Evolutionary conservation across 352 stramenopile genomes (phyloP).

Genomic region (Phytophthora capsici): DNA sequence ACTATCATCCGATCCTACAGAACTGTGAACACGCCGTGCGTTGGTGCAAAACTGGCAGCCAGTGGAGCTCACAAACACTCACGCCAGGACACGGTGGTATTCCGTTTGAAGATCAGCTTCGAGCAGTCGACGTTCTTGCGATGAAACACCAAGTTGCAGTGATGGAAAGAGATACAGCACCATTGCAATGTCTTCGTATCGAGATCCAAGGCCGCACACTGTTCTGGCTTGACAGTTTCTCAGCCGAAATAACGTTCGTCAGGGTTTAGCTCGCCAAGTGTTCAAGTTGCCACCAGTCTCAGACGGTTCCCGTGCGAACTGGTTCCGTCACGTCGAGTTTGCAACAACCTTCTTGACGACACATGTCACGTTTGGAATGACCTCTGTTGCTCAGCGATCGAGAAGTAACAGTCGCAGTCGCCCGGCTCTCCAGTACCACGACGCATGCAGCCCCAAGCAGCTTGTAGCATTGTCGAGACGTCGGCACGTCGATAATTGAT

Average conservation of each 20-base stretch:
- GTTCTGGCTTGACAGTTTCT: slow-evolving; percentile 56
- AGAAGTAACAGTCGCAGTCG: slow-evolving; percentile 1
- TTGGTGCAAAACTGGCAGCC: slow-evolving; percentile 53
- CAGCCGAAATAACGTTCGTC: slow-evolving; percentile 55
- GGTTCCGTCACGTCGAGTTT: slow-evolving; percentile 10
- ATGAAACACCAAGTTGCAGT: slow-evolving; percentile 52
- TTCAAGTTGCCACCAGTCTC: slow-evolving; percentile 48
- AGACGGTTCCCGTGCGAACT: slow-evolving; percentile 37
- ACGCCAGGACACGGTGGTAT: slow-evolving; percentile 45
- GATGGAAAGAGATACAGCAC: slow-evolving; percentile 50
- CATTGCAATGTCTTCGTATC: slow-evolving; percentile 32
- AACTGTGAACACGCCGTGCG: slow-evolving; percentile 68
- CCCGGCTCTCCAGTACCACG: not conserved
- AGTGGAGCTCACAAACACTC: slow-evolving; percentile 61
- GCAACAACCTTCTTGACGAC: slow-evolving; percentile 11
- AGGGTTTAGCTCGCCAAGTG: slow-evolving; percentile 46
- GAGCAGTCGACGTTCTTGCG: slow-evolving; percentile 48
- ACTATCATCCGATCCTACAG: slow-evolving; percentile 71
- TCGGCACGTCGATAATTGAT: not conserved
- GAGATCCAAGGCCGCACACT: slow-evolving; percentile 29
- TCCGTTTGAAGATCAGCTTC: slow-evolving; percentile 55
- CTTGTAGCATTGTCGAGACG: slow-evolving; percentile 12
- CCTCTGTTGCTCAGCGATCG: slow-evolving; percentile 2
- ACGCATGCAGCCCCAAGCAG: slow-evolving; percentile 1
- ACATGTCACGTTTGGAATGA: not conserved